Conservation (phyloP, 169 alveolate genomes). For the Cryptosporidium tyzzeri region DNA sequence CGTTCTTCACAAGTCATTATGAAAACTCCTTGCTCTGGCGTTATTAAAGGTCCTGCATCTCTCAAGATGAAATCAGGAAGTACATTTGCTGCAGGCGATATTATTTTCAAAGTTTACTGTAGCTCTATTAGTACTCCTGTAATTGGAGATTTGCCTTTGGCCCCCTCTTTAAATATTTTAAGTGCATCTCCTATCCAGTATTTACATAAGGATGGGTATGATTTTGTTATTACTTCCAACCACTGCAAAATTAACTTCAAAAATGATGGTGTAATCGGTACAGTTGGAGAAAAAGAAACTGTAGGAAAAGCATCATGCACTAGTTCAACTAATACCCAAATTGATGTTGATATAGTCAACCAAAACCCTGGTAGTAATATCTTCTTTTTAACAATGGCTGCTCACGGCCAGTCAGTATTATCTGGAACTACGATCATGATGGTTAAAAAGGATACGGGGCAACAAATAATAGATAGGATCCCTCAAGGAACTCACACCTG, state of each 20-base stretch:
- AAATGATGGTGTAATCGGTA: conserved; percentile 17
- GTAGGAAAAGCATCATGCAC: conserved; percentile 16
- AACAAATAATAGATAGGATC: neutral
- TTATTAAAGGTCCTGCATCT: neutral
- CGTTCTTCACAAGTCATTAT: neutral
- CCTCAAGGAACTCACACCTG: neutral
- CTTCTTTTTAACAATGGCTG: conserved; percentile 30
- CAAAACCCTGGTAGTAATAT: neutral
- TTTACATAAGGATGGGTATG: conserved; percentile 11
- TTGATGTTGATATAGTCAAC: neutral
- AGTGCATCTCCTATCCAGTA: neutral
- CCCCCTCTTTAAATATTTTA: neutral
- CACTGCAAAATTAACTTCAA: conserved; percentile 5
- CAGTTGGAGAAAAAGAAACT: neutral
- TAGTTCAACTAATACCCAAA: neutral
- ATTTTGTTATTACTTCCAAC: neutral
- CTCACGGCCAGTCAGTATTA: neutral
- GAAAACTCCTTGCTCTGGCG: conserved; percentile 36
- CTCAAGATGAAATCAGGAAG: neutral
- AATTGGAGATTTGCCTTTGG: conserved; percentile 8
- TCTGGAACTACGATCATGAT: conserved; percentile 37
- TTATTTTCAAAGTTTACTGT: neutral
- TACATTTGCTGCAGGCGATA: neutral
- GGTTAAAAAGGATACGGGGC: conserved; percentile 5
- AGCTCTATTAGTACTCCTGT: neutral